Conservation (phyloP, 306 rosid genomes). For the Cicer chorassanicum region DNA sequence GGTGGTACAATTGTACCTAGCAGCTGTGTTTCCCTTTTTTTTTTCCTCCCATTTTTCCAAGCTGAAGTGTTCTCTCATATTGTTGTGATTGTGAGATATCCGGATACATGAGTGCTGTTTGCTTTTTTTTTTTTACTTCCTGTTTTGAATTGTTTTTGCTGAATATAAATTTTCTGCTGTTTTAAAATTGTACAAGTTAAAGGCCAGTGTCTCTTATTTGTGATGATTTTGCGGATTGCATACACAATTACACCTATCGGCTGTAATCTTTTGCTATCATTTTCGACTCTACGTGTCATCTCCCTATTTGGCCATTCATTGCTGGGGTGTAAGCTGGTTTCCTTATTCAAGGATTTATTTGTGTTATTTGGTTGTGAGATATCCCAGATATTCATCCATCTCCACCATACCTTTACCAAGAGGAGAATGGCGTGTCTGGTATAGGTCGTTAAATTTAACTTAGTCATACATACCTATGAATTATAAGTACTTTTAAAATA, state of each 20-base stretch:
- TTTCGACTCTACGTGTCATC: background rate
- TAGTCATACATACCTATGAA: too few relatives aligned
- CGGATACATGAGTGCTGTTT: background rate
- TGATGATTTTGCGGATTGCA: conserved; percentile 14
- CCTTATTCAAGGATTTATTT: background rate
- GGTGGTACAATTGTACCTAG: conserved; percentile 39
- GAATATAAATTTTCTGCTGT: conserved; percentile 17
- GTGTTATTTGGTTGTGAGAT: background rate
- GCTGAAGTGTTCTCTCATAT: conserved; percentile 34
- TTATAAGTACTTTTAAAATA: too few relatives aligned
- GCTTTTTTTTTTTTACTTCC: background rate
- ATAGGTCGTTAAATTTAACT: background rate
- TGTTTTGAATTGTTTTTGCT: conserved; percentile 1
- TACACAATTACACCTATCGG: background rate
- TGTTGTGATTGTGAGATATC: conserved; percentile 40
- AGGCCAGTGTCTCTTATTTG: background rate
- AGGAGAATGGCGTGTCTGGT: background rate
- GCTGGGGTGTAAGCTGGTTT: background rate
- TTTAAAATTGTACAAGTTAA: conserved; percentile 7
- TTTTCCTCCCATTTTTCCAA: conserved; percentile 31
- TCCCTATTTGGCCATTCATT: background rate
- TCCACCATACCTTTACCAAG: background rate
- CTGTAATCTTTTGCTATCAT: background rate
- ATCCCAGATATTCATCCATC: background rate
- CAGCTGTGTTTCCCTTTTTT: conserved; percentile 1